A percentile compares a stretch with the other conserved stretches of the same genome.
Conservation (phyloP, 768 basidiomycete genomes). For the Macrolepiota albuminosa region DNA sequence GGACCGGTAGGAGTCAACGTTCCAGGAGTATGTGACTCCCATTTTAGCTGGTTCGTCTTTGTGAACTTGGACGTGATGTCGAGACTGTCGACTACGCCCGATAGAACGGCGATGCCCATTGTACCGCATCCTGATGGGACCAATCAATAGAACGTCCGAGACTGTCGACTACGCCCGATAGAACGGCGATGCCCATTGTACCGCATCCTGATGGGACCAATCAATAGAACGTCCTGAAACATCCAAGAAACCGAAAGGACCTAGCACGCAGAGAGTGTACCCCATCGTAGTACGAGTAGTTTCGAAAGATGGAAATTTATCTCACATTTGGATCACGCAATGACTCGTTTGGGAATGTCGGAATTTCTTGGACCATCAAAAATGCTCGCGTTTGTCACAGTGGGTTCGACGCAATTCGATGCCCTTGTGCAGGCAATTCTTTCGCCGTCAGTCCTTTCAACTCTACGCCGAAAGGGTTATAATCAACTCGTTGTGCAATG, state of each 20-base stretch:
- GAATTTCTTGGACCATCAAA: conserved; percentile 12
- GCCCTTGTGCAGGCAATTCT: conserved; percentile 59
- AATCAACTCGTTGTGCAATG: conserved; percentile 66
- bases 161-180: conserved; percentile 87
- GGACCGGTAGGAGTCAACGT: conserved; percentile 64
- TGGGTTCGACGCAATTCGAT: conserved; percentile 89
- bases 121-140: conserved; percentile 82
- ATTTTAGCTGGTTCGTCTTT: conserved; percentile 23
- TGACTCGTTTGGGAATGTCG: conserved; percentile 15
- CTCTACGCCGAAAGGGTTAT: conserved; percentile 53
- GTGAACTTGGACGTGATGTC: conserved; percentile 34
- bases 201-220: conserved; percentile 71
- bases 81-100: conserved; percentile 85
- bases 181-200: conserved; percentile 95
- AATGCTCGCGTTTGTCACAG: conserved; percentile 70
- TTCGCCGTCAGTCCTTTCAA: conserved; percentile 51
- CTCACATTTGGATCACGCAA: conserved; percentile 8
- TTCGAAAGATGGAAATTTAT: conserved; percentile 1
- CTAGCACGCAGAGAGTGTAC: conserved; percentile 88
- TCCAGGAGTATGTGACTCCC: conserved; percentile 54
- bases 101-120: conserved; percentile 94
- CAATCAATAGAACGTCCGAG: conserved; percentile 35
- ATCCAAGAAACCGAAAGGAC: conserved; percentile 28
- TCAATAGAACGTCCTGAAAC: conserved; percentile 10
- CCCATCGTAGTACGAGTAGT: conserved; percentile 51